Evolutionary conservation across 2,329 filamentous ascomycete species (phyloP), one percentile per base, ranked within the genome.

Genomic region (Aspergillus viridinutans): DNA sequence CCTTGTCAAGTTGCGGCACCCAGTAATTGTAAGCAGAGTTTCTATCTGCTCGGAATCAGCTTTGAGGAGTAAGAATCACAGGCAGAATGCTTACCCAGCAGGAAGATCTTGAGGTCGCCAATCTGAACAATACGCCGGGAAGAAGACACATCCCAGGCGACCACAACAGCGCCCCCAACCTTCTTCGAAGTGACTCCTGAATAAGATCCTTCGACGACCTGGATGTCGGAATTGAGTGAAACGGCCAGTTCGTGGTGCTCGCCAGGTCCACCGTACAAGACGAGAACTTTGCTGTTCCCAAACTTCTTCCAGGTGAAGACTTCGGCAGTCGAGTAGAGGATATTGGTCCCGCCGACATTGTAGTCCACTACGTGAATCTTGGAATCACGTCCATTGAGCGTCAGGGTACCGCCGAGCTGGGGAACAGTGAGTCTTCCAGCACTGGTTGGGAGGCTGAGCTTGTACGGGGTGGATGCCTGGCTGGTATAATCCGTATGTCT

Each of bases 401-500:
- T 71, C 32, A 78, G 63, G 3, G 60, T 67, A 8, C 74, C 72
- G 21, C 70, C 72, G 9, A 77, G 66, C 55, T 77, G 76, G 25
- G 76, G 76, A 50, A 78, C 66, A 0, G 69, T 76, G 48, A 78
- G 23, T 2, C 65, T 59, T 14, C 76, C 76, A 42, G 67, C 64
- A 58, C 74, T 76, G 9, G 75, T 77, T 7, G 71, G 65, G 0
- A 93, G 71, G 1, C 74, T 86, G 35, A 92, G 75, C 17, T 79
- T 85, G 69, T 92, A 93, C 0, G 77, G 74, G 0, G 83, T 83
- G 0, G 83, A 80, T 0, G 73, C 78, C 0, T 79, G 74, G 17
- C 80, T 82, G n/a, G 83, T 81, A 67, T 89, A 90, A 55, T 85
- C 82, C 0, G 82, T 72, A 65, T 93, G 89, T 40, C 88, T 79